These are phyloP conservation scores for Cercophora scortea DNA, from an alignment of 495 filamentous ascomycete species.

Conservation along the genomic window DNA sequence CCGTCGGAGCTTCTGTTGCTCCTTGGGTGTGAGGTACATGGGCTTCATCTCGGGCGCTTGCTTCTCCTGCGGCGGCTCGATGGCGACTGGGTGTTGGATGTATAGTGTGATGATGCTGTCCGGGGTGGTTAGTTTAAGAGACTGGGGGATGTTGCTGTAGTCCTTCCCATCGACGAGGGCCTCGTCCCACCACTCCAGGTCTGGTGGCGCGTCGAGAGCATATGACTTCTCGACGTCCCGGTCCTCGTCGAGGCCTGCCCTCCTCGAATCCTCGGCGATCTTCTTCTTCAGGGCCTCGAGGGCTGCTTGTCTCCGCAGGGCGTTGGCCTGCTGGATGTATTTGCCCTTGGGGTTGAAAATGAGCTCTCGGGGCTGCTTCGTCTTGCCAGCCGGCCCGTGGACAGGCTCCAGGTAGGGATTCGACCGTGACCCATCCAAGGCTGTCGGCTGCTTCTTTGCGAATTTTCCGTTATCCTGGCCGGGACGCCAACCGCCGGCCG, in stretches of 20 bases:
- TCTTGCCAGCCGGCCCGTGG: slow-evolving; percentile 53
- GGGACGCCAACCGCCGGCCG: slow-evolving; percentile 18
- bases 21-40: slow-evolving; percentile 85
- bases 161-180: slow-evolving; percentile 63
- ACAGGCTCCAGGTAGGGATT: slow-evolving; percentile 85
- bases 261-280: slow-evolving; percentile 77
- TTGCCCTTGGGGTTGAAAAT: slow-evolving; percentile 95
- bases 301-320: slow-evolving; percentile 74
- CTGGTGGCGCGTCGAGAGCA: slow-evolving; percentile 74
- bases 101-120: slow-evolving; percentile 85
- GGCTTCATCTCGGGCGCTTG: slow-evolving; percentile 72
- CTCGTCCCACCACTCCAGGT: slow-evolving; percentile 98
- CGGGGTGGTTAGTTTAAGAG: slow-evolving; percentile 64
- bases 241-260: slow-evolving; percentile 85
- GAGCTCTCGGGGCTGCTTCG: slow-evolving; percentile 63
- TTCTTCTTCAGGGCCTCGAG: slow-evolving; percentile 90
- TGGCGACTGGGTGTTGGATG: slow-evolving; percentile 87
- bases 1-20: slow-evolving; percentile 84
- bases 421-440: slow-evolving; percentile 36
- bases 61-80: slow-evolving; percentile 86
- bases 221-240: slow-evolving; percentile 83
- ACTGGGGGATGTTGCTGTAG: slow-evolving; percentile 60
- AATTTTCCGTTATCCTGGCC: slow-evolving; percentile 11
- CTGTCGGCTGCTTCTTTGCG: slow-evolving; percentile 18
- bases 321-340: slow-evolving; percentile 88